A percentile compares a stretch with the other conserved stretches of the same genome.
Conservation (phyloP, 2,329 filamentous ascomycete genomes). For the Podosphaera xanthii region DNA sequence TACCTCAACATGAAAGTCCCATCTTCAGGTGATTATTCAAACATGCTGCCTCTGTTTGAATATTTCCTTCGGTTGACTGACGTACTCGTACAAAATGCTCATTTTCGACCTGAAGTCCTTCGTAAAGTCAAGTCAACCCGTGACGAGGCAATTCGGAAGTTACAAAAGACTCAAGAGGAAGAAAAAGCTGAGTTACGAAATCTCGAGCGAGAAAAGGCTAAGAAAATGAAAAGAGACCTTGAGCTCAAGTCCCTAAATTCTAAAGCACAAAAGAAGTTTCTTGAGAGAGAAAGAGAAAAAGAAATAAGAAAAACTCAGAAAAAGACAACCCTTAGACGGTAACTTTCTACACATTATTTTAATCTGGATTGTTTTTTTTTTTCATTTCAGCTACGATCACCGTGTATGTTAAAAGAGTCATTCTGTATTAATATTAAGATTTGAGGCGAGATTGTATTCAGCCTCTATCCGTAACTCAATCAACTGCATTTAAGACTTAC, state of each 20-base stretch:
- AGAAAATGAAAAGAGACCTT: conserved; percentile 75
- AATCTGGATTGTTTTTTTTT: too few species aligned
- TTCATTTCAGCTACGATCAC: too few species aligned
- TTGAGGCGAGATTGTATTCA: too few species aligned
- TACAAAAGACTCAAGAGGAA: conserved; percentile 60
- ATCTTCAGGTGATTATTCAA: conserved; percentile 37
- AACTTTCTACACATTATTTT: conserved; percentile 6
- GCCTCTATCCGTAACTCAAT: too few species aligned
- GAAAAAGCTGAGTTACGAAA: conserved; percentile 60
- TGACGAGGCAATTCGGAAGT: conserved; percentile 56
- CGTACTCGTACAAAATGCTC: conserved; percentile 47
- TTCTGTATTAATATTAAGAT: too few species aligned
- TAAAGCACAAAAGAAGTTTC: conserved; percentile 67
- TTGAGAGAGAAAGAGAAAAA: conserved; percentile 62
- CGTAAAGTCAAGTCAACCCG: conserved; percentile 64
- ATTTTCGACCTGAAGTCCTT: conserved; percentile 76
- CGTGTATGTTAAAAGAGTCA: too few species aligned
- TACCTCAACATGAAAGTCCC: conserved; percentile 53
- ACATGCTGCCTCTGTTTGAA: conserved; percentile 51
- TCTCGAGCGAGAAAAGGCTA: conserved; percentile 47
- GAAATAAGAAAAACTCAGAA: conserved; percentile 39
- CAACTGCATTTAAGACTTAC: too few species aligned
- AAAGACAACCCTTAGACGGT: conserved; percentile 23
- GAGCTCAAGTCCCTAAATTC: conserved; percentile 55
- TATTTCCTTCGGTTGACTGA: conserved; percentile 76